Base-by-base conservation (phyloP, 2,329 filamentous ascomycete species). In the Venturia asperata region DNA sequence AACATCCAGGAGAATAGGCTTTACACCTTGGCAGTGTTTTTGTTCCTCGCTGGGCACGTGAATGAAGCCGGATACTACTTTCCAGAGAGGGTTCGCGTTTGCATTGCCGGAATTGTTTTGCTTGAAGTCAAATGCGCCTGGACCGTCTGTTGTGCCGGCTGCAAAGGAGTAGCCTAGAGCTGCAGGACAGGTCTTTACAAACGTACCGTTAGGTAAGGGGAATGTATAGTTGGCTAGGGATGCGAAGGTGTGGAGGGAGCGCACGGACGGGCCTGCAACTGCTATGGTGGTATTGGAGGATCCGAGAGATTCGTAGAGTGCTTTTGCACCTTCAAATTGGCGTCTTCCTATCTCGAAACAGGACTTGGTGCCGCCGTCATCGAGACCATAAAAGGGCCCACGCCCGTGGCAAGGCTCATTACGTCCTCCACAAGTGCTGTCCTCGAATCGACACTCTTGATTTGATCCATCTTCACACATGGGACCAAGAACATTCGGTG, bases 91-190 rank as follows among this genome's bases (percentile, higher is more conserved):
- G 68, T 89, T 92, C 27, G 83, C 83, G 49, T 87, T 83, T 0
- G 91, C 87, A n/a, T 84, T 80, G 41, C 87, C 87, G 0, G 87
- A 87, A 68, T 90, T 84, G 69, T 92, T 92, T 73, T 97, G 93
- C 1, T 90, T 94, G 74, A 97, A 97, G 76, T 97, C 93, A 71
- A 96, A 96, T 0, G 86, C 87, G 0, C 93, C 93, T 0, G 93
- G 92, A 6, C 93, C 91, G 74, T 97, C 93, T 0, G 91, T 90
- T 0, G 93, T 97, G 13, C 93, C 93, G 0, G 90, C 93, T 0
- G 93, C 93, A 73, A 97, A 97, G 0, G 90, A 92, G 73, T 94
- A 96, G 6, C 93, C 93, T 67, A 97, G 79, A 0, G 92, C 91
- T 0, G 92, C 92, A 3, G 92, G 88, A 70, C 93, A 97, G 0